Evolutionary conservation across 176 grass and related monocot genomes (phyloP), one percentile per base, ranked within the genome.

Genomic region (Phyllostachys edulis): DNA sequence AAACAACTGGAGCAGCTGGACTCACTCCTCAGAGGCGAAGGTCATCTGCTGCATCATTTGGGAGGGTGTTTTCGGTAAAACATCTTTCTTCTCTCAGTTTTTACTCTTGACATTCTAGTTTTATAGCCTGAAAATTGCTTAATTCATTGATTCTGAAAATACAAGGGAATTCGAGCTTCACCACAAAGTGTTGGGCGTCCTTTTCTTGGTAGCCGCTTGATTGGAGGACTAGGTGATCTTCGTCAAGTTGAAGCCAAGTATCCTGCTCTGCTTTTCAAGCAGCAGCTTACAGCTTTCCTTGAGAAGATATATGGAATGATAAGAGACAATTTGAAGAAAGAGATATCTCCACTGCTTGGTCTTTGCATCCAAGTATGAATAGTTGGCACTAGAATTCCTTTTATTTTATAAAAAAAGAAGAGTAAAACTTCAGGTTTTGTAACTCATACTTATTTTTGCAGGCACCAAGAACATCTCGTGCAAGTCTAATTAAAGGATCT

Each of bases 221-320:
- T 92, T 86, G 90, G 85, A 87, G 90, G 90, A 23, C 84, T 90
- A 82, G 91, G 82, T 88, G 93, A 95, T 71, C 91, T 95, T 85
- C 88, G 84, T 75, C 97, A 99, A 91, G 97, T 99, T 76, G 97
- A 99, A 84, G 97, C 97, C 73, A 99, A 96, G 80, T 99, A 99
- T 96, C 97, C 97, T 82, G 97, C 97, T 64, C 84, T 99, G 80
- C 93, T 99, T 89, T 99, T 99, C 88, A 99, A 99, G 93, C 97
- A 99, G 82, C 97, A 99, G 42, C 88, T 99, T 75, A 99, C 97
- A 63, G 97, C 97, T 84, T 99, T 99, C 85, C 86, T 99, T 49
- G 97, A 99, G 86, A 96, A 96, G 82, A 99, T 99, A 54, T 99
- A 99, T 77, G 97, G 97, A 61, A 92, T 99, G 87, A 94, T 99